These are phyloP conservation scores for Helichrysum umbraculigerum DNA, from an alignment of 129 eudicot genomes.

Conservation along the genomic window DNA sequence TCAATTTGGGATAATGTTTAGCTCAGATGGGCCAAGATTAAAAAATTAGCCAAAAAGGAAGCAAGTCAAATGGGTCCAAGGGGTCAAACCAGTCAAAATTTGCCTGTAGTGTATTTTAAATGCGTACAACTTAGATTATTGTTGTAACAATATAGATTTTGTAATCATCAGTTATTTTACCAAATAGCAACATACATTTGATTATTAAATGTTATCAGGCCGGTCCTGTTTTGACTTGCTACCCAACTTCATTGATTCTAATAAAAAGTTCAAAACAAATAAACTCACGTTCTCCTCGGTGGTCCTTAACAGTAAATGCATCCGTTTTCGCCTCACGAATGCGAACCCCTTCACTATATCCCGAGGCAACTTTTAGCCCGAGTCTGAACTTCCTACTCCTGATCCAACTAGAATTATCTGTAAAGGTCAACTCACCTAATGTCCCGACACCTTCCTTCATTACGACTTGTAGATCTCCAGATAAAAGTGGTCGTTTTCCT, in stretches of 20 bases:
- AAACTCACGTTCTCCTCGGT: constrained; percentile 94
- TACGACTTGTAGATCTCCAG: constrained; percentile 80
- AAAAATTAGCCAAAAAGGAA: neutral
- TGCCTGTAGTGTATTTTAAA: neutral
- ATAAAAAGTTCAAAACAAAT: neutral
- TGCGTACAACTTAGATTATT: neutral
- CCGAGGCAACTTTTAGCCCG: constrained; percentile 79
- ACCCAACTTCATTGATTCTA: neutral
- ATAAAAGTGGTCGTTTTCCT: constrained; percentile 94
- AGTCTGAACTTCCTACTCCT: constrained; percentile 95
- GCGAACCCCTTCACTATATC: constrained; percentile 67
- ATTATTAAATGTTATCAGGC: neutral
- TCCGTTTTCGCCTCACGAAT: constrained; percentile 95
- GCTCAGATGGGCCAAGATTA: neutral
- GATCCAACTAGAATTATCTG: constrained; percentile 99
- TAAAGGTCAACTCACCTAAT: constrained; percentile 87
- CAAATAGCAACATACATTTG: too few relatives aligned
- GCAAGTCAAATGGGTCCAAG: neutral
- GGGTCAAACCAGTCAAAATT: neutral
- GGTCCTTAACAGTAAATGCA: constrained; percentile 94
- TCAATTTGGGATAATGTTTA: neutral
- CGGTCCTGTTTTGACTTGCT: neutral
- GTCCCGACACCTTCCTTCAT: constrained; percentile 97
- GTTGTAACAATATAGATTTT: neutral
- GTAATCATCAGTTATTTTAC: neutral